phyloP scores from a whole-genome alignment of 768 basidiomycete genomes.

The Royoungia palumana region DNA sequence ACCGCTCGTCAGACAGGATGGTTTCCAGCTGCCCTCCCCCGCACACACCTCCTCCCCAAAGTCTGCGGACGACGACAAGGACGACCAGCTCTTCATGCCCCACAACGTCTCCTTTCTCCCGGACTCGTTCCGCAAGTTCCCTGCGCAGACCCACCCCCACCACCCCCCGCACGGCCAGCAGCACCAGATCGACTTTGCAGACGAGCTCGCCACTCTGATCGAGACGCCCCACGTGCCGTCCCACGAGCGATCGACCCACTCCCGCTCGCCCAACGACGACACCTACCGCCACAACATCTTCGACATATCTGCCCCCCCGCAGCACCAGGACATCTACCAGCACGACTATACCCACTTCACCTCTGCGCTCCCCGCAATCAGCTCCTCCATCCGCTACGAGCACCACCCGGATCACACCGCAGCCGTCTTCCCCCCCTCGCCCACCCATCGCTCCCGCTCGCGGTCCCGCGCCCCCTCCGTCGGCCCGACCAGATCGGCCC shows the following conservation, averaged over 20 bases:
- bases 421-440: slow-evolving; percentile 22
- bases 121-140: slow-evolving; percentile 55
- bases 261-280: slow-evolving; percentile 38
- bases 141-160: slow-evolving; percentile 19
- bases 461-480: slow-evolving; percentile 37
- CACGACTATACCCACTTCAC: slow-evolving; percentile 43
- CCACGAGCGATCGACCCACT: slow-evolving; percentile 44
- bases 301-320: slow-evolving; percentile 52
- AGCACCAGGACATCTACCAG: slow-evolving; percentile 28
- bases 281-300: slow-evolving; percentile 57
- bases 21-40: slow-evolving; percentile 62
- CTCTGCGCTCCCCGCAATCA: slow-evolving; percentile 49
- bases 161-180: not conserved
- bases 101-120: slow-evolving; percentile 46
- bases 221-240: slow-evolving; percentile 32
- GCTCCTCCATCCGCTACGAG: slow-evolving; percentile 50
- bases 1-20: slow-evolving; percentile 57
- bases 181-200: slow-evolving; percentile 53
- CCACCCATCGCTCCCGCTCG: slow-evolving; percentile 44
- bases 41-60: slow-evolving; percentile 30
- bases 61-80: slow-evolving; percentile 28
- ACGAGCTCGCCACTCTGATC: slow-evolving; percentile 67
- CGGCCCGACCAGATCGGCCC: slow-evolving; percentile 50
- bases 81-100: slow-evolving; percentile 42
- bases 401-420: slow-evolving; percentile 36